Base-by-base conservation (phyloP, 202 grass and related monocot species). In the Zoysia matrella region DNA sequence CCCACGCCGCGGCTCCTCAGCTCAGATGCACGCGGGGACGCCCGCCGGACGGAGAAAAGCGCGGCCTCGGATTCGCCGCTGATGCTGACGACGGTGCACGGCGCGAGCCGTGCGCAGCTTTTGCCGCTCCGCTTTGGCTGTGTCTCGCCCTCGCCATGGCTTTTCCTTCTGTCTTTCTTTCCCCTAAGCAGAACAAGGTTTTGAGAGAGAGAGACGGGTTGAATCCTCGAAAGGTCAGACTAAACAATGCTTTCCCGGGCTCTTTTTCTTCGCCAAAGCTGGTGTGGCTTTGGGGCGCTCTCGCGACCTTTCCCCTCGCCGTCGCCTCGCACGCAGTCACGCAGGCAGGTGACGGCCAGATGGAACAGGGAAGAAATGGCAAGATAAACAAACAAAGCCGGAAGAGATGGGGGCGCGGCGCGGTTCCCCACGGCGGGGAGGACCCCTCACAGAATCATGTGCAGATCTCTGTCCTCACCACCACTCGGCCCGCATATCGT, bases 401-500 rank as follows among this genome's bases (percentile, higher is more conserved):
- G 81, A 86, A 63, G 22, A 84, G 86, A 78, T 71, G 58, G 16
- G 13, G 3, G 46, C 56, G 86, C 42, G 16, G 80, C 91, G 72
- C 80, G 89, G 82, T 81, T 86, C 79, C 83, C 86, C 11, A 80
- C 30, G 77, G 40, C 30, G 2, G 54, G 46, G 72, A 56, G 14
- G 22, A 11, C 66, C 56, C 64, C n/a, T 81, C 77, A 66, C 71
- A 66, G 89, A 68, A 94, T 91, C 86, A 82, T 71, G 86, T 76
- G 50, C 86, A 87, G 73, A 89, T 91, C 92, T 86, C 84, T 91
- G 89, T 91, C 92, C 57, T 83, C 68, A 4, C 69, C 63, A 67
- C 56, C 22, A 22, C 22, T 22, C 22, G 22, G 22, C 22, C 22
- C 22, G 22, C 22, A 0, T 22, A 22, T 22, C 22, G 22, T 22